phyloP scores from a whole-genome alignment of 2,329 filamentous ascomycete genomes.

The Fusarium falciforme region DNA sequence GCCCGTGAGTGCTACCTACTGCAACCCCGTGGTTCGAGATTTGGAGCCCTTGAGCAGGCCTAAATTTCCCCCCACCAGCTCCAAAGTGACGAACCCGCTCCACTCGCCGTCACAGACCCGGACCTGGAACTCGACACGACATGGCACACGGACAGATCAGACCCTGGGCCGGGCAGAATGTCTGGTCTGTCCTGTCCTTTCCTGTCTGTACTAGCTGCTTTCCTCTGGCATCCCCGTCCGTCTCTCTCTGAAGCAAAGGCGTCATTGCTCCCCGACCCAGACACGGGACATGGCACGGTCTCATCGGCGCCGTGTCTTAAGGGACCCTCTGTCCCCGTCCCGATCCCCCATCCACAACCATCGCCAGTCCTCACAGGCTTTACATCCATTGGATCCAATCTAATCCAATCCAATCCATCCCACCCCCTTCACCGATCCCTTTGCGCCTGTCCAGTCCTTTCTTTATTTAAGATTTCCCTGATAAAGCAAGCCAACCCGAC shows the following conservation, averaged over 20 bases:
- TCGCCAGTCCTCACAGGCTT: constrained; percentile 1
- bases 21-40: constrained; percentile 36
- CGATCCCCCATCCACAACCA: constrained; percentile 28
- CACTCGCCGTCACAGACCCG: constrained; percentile 34
- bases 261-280: constrained; percentile 34
- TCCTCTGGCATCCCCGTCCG: constrained; percentile 29
- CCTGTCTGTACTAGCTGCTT: constrained; percentile 32
- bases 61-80: constrained; percentile 26
- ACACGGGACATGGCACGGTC: constrained; percentile 33
- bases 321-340: constrained; percentile 25
- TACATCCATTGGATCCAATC: constrained; percentile 1
- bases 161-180: constrained; percentile 33
- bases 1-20: constrained; percentile 15
- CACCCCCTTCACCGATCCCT: constrained; percentile 4
- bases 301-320: constrained; percentile 27
- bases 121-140: constrained; percentile 31
- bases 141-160: constrained; percentile 23
- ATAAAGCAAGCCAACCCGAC: constrained; percentile 14
- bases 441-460: background rate
- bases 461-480: constrained; percentile 9
- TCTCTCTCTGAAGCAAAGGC: constrained; percentile 29
- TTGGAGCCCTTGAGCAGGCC: constrained; percentile 30
- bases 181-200: constrained; percentile 2
- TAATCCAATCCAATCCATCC: background rate
- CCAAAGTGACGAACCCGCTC: constrained; percentile 32